These are phyloP conservation scores for Boechera retrofracta DNA, from an alignment of 345 rosid genomes.

Conservation along the genomic window DNA sequence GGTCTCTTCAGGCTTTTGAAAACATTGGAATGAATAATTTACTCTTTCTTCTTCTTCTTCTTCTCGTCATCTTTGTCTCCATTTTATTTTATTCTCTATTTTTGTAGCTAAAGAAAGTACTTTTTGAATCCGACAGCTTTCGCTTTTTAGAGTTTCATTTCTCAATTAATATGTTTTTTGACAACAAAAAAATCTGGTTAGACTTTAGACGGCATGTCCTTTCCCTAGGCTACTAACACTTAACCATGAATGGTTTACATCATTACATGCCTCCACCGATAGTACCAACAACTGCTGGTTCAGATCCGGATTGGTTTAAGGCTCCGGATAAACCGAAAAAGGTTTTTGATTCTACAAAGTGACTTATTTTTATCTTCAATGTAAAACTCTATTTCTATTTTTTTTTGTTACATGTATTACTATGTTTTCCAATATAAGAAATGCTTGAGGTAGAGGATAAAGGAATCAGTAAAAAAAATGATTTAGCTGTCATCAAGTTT, in stretches of 20 bases:
- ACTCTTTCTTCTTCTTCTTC: conserved; percentile 8
- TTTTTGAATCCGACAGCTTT: conserved; percentile 27
- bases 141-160: conserved; percentile 13
- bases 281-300: conserved; percentile 8
- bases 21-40: conserved; percentile 57
- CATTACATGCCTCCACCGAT: not conserved
- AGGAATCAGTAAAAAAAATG: not conserved
- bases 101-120: conserved; percentile 35
- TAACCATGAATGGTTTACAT: not conserved
- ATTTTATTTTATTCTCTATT: not conserved
- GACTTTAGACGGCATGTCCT: not conserved
- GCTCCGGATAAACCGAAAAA: not conserved
- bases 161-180: not conserved
- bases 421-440: conserved; percentile 5
- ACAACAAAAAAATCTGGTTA: not conserved
- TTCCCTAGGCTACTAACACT: conserved; percentile 9
- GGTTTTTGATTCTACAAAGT: not conserved
- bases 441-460: conserved; percentile 12
- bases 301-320: not conserved
- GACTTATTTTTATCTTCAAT: not conserved
- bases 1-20: conserved; percentile 85
- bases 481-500: conserved; percentile 36
- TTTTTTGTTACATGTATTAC: not conserved
- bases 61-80: conserved; percentile 18
- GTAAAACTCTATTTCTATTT: not conserved